Percentiles rank a stretch among this genome's conserved stretches.
These are phyloP conservation scores for Geotrichum restrictum DNA, from an alignment of 1,139 yeast genomes.

Conservation along the genomic window DNA sequence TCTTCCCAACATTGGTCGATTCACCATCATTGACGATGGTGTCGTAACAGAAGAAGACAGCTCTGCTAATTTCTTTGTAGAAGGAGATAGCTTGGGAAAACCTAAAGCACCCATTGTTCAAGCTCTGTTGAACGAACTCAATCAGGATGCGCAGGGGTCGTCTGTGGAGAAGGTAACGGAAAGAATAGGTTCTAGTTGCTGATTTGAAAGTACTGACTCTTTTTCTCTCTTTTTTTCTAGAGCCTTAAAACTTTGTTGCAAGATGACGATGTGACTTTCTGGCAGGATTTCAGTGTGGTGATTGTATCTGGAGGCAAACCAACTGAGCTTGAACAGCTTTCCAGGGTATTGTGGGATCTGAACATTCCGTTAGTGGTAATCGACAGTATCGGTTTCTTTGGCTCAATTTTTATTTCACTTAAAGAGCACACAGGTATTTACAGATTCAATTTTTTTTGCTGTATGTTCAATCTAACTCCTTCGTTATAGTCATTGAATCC, in stretches of 20 bases:
- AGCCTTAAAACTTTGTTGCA: constrained; percentile 16
- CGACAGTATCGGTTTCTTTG: constrained; percentile 62
- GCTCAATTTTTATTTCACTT: constrained; percentile 52
- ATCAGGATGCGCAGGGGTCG: constrained; percentile 53
- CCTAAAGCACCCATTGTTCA: constrained; percentile 44
- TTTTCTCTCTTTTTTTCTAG: constrained; percentile 5
- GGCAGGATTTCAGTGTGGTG: constrained; percentile 55
- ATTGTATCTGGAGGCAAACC: constrained; percentile 43
- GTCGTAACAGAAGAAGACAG: constrained; percentile 46
- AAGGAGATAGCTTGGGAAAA: constrained; percentile 46
- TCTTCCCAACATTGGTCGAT: constrained; percentile 71
- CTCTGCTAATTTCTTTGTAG: constrained; percentile 60
- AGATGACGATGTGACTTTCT: constrained; percentile 29
- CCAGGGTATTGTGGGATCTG: constrained; percentile 43
- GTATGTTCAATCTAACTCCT: background rate
- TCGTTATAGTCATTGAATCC: constrained; percentile 54
- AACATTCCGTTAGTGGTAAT: constrained; percentile 54
- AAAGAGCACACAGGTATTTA: constrained; percentile 48
- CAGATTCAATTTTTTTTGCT: background rate
- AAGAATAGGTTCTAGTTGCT: background rate
- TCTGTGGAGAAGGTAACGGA: constrained; percentile 30
- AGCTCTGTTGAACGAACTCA: constrained; percentile 51
- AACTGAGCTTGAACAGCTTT: constrained; percentile 34
- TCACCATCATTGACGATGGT: constrained; percentile 54
- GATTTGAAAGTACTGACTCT: background rate